Base-by-base conservation (phyloP, 2,329 filamentous ascomycete genomes). In the Beauveria bassiana region DNA sequence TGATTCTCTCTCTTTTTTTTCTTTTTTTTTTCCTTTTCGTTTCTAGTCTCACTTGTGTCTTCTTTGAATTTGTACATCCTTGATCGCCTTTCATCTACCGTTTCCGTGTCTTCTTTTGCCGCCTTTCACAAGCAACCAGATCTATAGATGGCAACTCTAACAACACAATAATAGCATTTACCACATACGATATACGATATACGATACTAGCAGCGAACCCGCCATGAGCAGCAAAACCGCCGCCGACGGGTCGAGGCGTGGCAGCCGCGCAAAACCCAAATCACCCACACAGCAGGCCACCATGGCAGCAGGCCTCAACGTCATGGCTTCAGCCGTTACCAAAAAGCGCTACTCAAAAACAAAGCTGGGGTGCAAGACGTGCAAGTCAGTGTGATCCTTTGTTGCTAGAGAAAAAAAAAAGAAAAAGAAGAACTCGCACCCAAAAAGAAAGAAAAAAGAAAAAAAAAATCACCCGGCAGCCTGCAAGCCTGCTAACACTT, bases 311-410 rank as follows among this genome's bases (percentile, higher is more conserved):
- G 38, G 57, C 47, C 57, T 49, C 22, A 24, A 31, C 56, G 24
- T 38, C 31, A 58, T 50, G 45, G 55, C 49, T 8, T 47, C 46
- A 8, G 46, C 55, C 24, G 55, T 50, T 2, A 59, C 56, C 9
- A 62, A 62, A 20, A 62, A 60, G 26, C 47, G 61, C 7, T 62
- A 62, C 40, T 62, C 61, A 31, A 59, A 62, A 14, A 62, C 61
- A 7, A 62, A 62, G 45, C 55, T 59, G 12, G 61, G 61, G 28
- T 62, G 61, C 51, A 62, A 62, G 56, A 62, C 61, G 22, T 62
- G 61, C 61, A 62, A 62, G 61, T 62, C 40, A 47, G 61, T 62
- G 54, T 49, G 46, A 50, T 20, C 38, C 12, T n/a, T 6, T 43
- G 9, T 18, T 14, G 38, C 51, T 38, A 40, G 12, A 53, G 3